Conservation (phyloP, 2,329 filamentous ascomycete species). For the Ophiocordyceps robertsii region DNA sequence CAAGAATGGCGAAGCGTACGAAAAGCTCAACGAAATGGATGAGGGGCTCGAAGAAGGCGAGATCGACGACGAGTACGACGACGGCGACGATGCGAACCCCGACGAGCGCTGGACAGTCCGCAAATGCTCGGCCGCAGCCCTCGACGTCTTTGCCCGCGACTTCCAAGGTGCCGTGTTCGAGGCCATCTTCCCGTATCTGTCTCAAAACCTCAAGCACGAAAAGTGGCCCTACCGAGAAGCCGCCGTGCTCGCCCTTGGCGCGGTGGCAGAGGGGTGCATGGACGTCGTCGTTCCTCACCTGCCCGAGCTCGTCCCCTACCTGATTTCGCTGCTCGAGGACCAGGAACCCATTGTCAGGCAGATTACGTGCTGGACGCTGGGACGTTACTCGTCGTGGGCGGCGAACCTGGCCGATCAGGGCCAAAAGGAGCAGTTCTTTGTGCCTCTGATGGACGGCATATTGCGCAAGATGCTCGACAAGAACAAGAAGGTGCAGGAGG, state of each 20-base stretch:
- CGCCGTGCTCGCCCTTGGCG: constrained; percentile 84
- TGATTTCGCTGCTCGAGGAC: constrained; percentile 76
- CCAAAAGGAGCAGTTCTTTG: constrained; percentile 68
- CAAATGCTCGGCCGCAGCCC: constrained; percentile 90
- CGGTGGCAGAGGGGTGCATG: constrained; percentile 91
- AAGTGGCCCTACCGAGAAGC: constrained; percentile 92
- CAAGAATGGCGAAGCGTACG: constrained; percentile 38
- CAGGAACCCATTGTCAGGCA: constrained; percentile 81
- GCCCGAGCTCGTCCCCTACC: constrained; percentile 77
- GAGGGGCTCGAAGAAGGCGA: constrained; percentile 82
- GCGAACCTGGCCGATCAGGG: constrained; percentile 54
- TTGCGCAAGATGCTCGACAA: constrained; percentile 87
- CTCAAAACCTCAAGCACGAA: constrained; percentile 71
- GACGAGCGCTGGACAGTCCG: constrained; percentile 92
- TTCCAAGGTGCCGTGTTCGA: constrained; percentile 83
- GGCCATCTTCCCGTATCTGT: constrained; percentile 83
- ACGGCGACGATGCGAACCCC: constrained; percentile 67
- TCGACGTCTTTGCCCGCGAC: constrained; percentile 86
- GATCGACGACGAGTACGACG: constrained; percentile 58
- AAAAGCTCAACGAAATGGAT: constrained; percentile 45
- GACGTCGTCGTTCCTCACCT: constrained; percentile 80
- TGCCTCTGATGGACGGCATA: constrained; percentile 95
- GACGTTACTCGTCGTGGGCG: constrained; percentile 87
- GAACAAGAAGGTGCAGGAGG: constrained; percentile 97
- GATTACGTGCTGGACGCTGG: constrained; percentile 96